These are phyloP conservation scores for Aspergillus spinulosporus DNA, from an alignment of 2,329 filamentous ascomycete species.

Conservation along the genomic window DNA sequence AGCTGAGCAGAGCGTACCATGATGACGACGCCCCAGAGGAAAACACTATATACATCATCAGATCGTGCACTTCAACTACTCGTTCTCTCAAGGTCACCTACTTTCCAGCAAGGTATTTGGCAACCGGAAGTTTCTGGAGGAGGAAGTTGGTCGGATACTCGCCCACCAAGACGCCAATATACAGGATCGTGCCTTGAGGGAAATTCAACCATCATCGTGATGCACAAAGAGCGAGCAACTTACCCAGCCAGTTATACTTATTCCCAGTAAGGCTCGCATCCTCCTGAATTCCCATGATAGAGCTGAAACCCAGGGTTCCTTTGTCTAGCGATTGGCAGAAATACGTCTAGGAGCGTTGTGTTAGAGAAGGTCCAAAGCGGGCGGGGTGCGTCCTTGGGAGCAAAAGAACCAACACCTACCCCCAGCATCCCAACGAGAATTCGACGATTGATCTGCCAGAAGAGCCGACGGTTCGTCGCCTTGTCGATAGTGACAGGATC, in stretches of 20 bases:
- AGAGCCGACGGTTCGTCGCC: constrained; percentile 21
- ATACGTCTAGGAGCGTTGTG: constrained; percentile 16
- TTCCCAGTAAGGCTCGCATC: constrained; percentile 43
- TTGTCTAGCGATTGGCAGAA: constrained; percentile 27
- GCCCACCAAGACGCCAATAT: constrained; percentile 53
- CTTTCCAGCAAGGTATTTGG: constrained; percentile 50
- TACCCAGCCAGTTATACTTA: constrained; percentile 36
- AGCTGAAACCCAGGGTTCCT: constrained; percentile 24
- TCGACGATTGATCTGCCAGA: constrained; percentile 22
- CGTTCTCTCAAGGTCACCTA: not conserved
- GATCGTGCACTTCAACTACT: not conserved
- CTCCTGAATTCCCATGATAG: constrained; percentile 29
- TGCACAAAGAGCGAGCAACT: not conserved
- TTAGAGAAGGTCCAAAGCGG: too few species aligned
- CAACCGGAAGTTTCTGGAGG: constrained; percentile 50
- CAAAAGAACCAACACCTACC: not conserved
- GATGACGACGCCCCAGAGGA: constrained; percentile 52
- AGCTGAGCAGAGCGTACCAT: constrained; percentile 35
- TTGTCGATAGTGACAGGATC: constrained; percentile 15
- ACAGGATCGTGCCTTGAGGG: constrained; percentile 50
- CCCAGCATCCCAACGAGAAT: constrained; percentile 15
- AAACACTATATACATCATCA: constrained; percentile 27
- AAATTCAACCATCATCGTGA: constrained; percentile 18
- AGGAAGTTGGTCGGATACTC: constrained; percentile 54
- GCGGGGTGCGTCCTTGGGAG: too few species aligned